Percentiles rank a stretch among this genome's conserved stretches.
phyloP scores from a whole-genome alignment of 768 basidiomycete genomes.

The Collybiopsis luxurians region DNA sequence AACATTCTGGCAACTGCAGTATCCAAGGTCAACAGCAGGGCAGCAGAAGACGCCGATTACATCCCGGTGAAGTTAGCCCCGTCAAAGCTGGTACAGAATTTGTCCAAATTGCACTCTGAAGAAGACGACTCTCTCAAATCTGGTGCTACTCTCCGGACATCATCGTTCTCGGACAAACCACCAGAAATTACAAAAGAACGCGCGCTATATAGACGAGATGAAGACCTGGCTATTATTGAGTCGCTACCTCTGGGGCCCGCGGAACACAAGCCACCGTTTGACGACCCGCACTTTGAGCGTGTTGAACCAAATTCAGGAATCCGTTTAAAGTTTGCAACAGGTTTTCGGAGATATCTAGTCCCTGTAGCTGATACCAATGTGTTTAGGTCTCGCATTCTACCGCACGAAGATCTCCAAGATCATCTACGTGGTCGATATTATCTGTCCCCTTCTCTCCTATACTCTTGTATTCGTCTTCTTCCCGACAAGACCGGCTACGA shows the following conservation, averaged over 20 bases:
- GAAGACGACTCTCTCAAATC: slow-evolving; percentile 13
- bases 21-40: neutral
- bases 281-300: slow-evolving; percentile 74
- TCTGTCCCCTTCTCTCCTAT: slow-evolving; percentile 84
- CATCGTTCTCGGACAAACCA: slow-evolving; percentile 36
- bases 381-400: slow-evolving; percentile 63
- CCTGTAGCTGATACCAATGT: neutral
- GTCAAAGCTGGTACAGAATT: slow-evolving; percentile 52
- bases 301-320: slow-evolving; percentile 93
- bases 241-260: slow-evolving; percentile 75
- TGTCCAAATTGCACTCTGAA: slow-evolving; percentile 34
- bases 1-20: neutral
- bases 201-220: slow-evolving; percentile 54
- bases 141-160: slow-evolving; percentile 19
- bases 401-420: slow-evolving; percentile 78
- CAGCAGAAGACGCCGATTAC: neutral
- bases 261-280: slow-evolving; percentile 65
- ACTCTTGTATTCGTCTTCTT: slow-evolving; percentile 77
- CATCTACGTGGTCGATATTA: slow-evolving; percentile 83
- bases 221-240: slow-evolving; percentile 69
- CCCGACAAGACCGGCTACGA: slow-evolving; percentile 85
- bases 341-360: slow-evolving; percentile 25
- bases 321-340: slow-evolving; percentile 55
- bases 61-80: slow-evolving; percentile 36
- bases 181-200: slow-evolving; percentile 12